Evolutionary conservation across 2,329 filamentous ascomycete species (phyloP).

Genomic region (Leptographium wingfieldii): DNA sequence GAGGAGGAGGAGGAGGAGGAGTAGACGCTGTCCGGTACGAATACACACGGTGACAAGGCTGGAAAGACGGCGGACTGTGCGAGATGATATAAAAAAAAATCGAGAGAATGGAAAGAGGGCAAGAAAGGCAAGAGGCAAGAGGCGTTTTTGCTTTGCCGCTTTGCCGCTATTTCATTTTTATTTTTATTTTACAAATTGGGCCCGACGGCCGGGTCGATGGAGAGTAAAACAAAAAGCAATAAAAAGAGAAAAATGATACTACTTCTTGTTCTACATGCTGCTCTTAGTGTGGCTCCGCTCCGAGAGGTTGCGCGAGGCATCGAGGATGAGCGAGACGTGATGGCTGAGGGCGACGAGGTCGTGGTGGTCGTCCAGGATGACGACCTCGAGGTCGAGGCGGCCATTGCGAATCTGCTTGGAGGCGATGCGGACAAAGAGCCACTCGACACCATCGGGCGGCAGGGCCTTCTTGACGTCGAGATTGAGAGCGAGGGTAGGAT

Average conservation of each 20-base stretch:
- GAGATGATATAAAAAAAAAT: not conserved
- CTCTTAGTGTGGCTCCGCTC: not conserved
- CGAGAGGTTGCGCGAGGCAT: constrained; percentile 47
- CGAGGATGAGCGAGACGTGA: constrained; percentile 53
- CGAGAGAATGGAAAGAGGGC: not conserved
- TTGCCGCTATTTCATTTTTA: not conserved
- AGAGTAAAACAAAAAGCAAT: not conserved
- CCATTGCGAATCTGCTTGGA: constrained; percentile 59
- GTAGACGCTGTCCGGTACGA: not conserved
- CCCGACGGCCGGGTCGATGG: not conserved
- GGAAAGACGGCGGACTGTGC: not conserved
- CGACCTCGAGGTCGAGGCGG: constrained; percentile 60
- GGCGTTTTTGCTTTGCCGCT: not conserved
- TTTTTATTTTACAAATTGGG: not conserved
- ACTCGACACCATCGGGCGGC: constrained; percentile 55
- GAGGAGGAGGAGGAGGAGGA: constrained; percentile 60
- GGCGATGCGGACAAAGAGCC: constrained; percentile 53
- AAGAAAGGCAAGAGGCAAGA: not conserved
- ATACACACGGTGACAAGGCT: no score
- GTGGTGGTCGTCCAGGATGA: constrained; percentile 49
- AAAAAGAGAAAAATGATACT: not conserved
- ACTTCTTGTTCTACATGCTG: not conserved
- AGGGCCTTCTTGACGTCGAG: constrained; percentile 65
- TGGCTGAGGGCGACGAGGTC: constrained; percentile 56
- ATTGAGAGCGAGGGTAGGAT: constrained; percentile 63